Base-by-base conservation (phyloP, 192 early-diverging fungal species). In the Funneliformis mosseae region DNA sequence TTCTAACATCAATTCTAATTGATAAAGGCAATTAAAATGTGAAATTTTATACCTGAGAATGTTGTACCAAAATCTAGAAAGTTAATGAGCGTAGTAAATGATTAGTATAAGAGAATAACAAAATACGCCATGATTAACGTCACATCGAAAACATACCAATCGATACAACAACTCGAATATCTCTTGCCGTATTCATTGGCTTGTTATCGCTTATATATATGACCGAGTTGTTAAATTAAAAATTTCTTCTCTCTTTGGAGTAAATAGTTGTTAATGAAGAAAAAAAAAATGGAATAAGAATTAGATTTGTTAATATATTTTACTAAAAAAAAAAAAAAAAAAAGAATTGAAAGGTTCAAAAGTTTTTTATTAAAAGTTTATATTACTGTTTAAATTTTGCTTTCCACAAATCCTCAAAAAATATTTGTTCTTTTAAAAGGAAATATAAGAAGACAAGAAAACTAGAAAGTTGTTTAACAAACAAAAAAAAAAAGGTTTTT, bases 161-260 rank as follows among this genome's bases (percentile, higher is more conserved):
- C 45, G 61, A 21, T 9, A 77, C 76, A 62, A 77, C 76, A 18
- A 60, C 41, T 11, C 76, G 76, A 45, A 77, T 77, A 77, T 77
- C 76, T 74, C 43, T 74, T 14, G 41, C 71, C 43, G 18, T 72
- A 66, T 33, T 33, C 7, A 21, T 55, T 18, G 7, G 7, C 4
- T 55, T 18, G 21, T 21, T 55, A 1, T 21, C 18, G 21, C 18
- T 21, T 21, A 55, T 55, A 55, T 55, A 55, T 55, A 16, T n/a
- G 18, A 55, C 21, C 16, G 21, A 6, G 50, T 55, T 55, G 43
- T 45, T 45, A 45, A 45, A 45, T 55, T 55, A 55, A 55, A 18
- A 21, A 55, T 21, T 33, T 33, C 3, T 33, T 33, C 33, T 33
- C 3, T 33, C 33, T 33, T 33, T 33, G 33, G 33, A 33, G 33